Conservation (phyloP, 1,284 basidiomycete genomes). For the Thecaphora thlaspeos region DNA sequence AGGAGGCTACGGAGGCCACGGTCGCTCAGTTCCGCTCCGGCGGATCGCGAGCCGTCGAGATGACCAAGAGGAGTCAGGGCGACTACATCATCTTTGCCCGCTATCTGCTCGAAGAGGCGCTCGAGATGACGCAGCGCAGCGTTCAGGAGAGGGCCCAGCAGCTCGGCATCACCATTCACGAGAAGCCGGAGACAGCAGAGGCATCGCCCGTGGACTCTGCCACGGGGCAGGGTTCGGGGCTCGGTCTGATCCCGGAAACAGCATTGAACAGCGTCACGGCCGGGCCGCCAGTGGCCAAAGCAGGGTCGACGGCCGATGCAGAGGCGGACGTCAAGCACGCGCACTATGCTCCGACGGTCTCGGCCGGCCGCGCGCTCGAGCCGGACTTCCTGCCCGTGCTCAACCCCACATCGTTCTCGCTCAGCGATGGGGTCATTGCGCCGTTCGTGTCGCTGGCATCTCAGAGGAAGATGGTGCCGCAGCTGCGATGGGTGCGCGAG, state of each 20-base stretch:
- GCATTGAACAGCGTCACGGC: too few species aligned
- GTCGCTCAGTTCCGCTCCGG: constrained; percentile 32
- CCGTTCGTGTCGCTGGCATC: constrained; percentile 31
- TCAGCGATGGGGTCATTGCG: constrained; percentile 27
- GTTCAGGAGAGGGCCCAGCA: constrained; percentile 16
- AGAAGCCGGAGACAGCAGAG: neutral
- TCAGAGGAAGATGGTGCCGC: constrained; percentile 7
- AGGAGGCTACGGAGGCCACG: constrained; percentile 23
- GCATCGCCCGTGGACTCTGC: too few species aligned
- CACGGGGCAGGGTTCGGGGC: too few species aligned
- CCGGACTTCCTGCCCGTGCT: constrained; percentile 33
- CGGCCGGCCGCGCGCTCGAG: constrained; percentile 16
- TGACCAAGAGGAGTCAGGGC: constrained; percentile 16
- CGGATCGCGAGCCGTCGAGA: constrained; percentile 21
- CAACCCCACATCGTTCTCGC: constrained; percentile 33
- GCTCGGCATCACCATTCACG: constrained; percentile 13
- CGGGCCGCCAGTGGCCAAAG: neutral
- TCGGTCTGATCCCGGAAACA: too few species aligned
- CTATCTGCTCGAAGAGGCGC: constrained; percentile 21
- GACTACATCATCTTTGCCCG: constrained; percentile 27
- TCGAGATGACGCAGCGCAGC: constrained; percentile 19
- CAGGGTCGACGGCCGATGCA: neutral
- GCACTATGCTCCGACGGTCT: neutral
- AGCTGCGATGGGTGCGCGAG: constrained; percentile 21
- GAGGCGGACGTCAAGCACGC: too few species aligned